Conservation (phyloP, 352 stramenopile genomes). For the Pythium utonaiense region DNA sequence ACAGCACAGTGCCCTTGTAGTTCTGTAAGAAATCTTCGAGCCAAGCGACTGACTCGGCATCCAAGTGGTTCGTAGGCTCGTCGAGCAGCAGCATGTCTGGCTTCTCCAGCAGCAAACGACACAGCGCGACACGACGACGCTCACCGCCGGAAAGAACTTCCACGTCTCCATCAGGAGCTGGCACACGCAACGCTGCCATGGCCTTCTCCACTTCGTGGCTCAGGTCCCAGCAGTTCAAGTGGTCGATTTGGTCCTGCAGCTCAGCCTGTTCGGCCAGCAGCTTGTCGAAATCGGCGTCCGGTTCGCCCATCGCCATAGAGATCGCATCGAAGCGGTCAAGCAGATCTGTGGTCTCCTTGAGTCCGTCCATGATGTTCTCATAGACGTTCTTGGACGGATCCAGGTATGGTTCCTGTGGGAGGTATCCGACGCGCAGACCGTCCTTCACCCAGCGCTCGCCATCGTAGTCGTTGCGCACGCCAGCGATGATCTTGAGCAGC, state of each 20-base stretch:
- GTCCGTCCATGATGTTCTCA: constrained; percentile 89
- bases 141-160: constrained; percentile 89
- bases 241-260: constrained; percentile 85
- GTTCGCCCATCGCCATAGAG: constrained; percentile 87
- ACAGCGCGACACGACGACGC: constrained; percentile 94
- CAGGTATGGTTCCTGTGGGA: constrained; percentile 84
- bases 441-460: constrained; percentile 87
- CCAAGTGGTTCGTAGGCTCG: constrained; percentile 98
- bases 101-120: constrained; percentile 93
- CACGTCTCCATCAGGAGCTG: constrained; percentile 59
- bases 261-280: constrained; percentile 83
- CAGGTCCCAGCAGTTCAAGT: constrained; percentile 79
- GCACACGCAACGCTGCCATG: constrained; percentile 77
- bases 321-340: constrained; percentile 83
- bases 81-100: constrained; percentile 97
- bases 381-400: constrained; percentile 85
- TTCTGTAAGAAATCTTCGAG: constrained; percentile 96
- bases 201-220: constrained; percentile 80
- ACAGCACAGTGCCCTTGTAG: constrained; percentile 96
- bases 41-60: constrained; percentile 96
- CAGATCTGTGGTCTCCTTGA: constrained; percentile 82
- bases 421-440: constrained; percentile 82
- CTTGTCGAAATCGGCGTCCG: constrained; percentile 86
- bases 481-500: constrained; percentile 95
- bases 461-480: constrained; percentile 85